These are phyloP conservation scores for Leccinum boreale DNA, from an alignment of 768 basidiomycete species.

Conservation along the genomic window DNA sequence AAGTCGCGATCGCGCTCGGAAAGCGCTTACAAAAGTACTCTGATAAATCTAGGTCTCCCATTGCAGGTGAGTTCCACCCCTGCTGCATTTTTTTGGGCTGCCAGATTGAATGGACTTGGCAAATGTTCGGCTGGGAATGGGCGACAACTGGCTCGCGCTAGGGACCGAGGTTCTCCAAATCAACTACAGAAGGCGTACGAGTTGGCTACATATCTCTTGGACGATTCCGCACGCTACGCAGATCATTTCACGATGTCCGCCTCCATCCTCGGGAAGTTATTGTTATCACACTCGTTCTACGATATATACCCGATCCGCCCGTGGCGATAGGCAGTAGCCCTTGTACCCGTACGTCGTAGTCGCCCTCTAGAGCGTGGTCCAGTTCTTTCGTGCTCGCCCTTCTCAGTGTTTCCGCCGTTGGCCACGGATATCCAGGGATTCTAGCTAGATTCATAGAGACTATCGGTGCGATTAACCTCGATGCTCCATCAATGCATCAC, in stretches of 20 bases:
- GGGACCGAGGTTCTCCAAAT: constrained; percentile 12
- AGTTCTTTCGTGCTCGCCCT: too few species aligned
- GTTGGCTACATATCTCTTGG: constrained; percentile 3
- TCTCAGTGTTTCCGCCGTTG: not conserved
- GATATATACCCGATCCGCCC: too few species aligned
- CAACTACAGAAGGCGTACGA: constrained; percentile 15
- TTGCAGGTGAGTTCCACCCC: constrained; percentile 2
- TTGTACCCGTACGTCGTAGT: too few species aligned
- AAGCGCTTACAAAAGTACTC: constrained; percentile 52
- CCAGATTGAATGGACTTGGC: not conserved
- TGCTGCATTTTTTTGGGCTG: not conserved
- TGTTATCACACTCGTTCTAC: too few species aligned
- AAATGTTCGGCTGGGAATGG: constrained; percentile 20
- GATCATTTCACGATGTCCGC: constrained; percentile 11
- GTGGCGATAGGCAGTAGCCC: too few species aligned
- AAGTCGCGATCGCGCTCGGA: constrained; percentile 47
- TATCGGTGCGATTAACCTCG: too few species aligned
- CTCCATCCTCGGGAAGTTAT: not conserved
- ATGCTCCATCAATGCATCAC: too few species aligned
- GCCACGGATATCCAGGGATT: not conserved
- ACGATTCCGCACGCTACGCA: constrained; percentile 3
- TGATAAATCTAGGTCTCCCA: constrained; percentile 3
- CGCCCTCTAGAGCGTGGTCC: too few species aligned
- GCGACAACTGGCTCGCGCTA: constrained; percentile 12
- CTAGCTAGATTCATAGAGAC: too few species aligned